Conservation (phyloP, 352 stramenopile species). For the Globisporangium spinosum region DNA sequence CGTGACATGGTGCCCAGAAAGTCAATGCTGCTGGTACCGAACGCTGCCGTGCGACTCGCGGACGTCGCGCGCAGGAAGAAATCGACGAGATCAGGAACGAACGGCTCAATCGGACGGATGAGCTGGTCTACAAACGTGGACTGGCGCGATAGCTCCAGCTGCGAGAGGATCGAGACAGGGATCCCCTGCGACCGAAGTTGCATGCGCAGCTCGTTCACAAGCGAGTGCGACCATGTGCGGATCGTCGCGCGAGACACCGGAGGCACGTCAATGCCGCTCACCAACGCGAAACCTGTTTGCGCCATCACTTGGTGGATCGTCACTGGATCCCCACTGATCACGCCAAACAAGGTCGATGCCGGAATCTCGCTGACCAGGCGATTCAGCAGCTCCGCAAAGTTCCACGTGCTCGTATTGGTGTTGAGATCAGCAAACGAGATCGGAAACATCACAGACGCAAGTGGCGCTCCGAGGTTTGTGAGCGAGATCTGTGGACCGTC, state of each 20-base stretch:
- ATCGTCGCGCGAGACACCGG: constrained; percentile 50
- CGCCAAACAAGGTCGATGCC: constrained; percentile 45
- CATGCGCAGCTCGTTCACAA: constrained; percentile 41
- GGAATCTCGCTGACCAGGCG: constrained; percentile 45
- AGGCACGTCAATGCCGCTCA: constrained; percentile 60
- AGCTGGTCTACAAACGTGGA: constrained; percentile 39
- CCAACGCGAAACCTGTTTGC: constrained; percentile 52
- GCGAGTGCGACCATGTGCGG: constrained; percentile 47
- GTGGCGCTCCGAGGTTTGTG: constrained; percentile 30
- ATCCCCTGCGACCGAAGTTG: constrained; percentile 38
- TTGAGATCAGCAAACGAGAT: constrained; percentile 43
- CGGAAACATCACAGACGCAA: constrained; percentile 54
- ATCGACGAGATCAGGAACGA: constrained; percentile 55
- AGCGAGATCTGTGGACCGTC: constrained; percentile 21
- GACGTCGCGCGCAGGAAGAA: constrained; percentile 57
- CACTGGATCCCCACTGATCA: constrained; percentile 42
- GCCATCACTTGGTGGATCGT: constrained; percentile 55
- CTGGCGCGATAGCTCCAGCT: constrained; percentile 27
- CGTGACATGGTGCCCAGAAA: constrained; percentile 54
- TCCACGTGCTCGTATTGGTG: constrained; percentile 49
- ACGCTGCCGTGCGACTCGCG: constrained; percentile 44
- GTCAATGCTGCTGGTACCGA: constrained; percentile 38
- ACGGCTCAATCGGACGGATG: constrained; percentile 47
- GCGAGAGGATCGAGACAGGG: constrained; percentile 28
- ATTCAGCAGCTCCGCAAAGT: constrained; percentile 51